Evolutionary conservation across 306 rosid genomes (phyloP), one percentile per base, ranked within the genome.

Genomic region (Rubus parviflorus): DNA sequence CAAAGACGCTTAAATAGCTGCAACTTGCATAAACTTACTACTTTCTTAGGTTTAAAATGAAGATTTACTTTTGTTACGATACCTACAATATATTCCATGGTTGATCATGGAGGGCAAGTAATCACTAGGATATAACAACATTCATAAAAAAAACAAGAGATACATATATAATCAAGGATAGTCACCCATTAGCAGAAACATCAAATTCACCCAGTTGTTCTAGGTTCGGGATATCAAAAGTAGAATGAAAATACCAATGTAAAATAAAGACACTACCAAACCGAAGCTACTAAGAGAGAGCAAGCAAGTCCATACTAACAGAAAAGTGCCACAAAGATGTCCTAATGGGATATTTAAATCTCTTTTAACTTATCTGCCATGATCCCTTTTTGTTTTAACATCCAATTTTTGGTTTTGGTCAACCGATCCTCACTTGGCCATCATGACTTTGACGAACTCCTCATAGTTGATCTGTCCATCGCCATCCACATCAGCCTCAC

Each of bases 311-410:
- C 20, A 37, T 62, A 62, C 43, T 30, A 62, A 42, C 19, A 62
- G 20, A 62, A 62, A 62, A 62, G 64, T 62, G 35, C 68, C 68
- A 62, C 43, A 62, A 62, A 62, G 68, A 62, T 15, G 68, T 35
- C 68, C 68, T 62, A 37, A 62, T 15, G 43, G 11, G 68, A 62
- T 17, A 62, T 7, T 25, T 37, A 6, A 35, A 62, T 62, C 43
- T 62, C 68, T 1, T 62, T 62, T 35, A 62, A 35, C 68, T 62
- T 62, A 62, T 62, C 68, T 62, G 68, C 42, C 43, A 62, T 15
- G 68, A 30, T 62, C 20, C 68, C 20, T 35, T 30, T 62, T 30
- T 30, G 43, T 14, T 58, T 22, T 11, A 23, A 11, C 3, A 37
- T 23, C 68, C 68, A 62, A 35, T 14, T 62, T 30, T 62, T 62